These are phyloP conservation scores for Trypanosoma congolense DNA, from an alignment of 208 protist genomes.

Conservation along the genomic window DNA sequence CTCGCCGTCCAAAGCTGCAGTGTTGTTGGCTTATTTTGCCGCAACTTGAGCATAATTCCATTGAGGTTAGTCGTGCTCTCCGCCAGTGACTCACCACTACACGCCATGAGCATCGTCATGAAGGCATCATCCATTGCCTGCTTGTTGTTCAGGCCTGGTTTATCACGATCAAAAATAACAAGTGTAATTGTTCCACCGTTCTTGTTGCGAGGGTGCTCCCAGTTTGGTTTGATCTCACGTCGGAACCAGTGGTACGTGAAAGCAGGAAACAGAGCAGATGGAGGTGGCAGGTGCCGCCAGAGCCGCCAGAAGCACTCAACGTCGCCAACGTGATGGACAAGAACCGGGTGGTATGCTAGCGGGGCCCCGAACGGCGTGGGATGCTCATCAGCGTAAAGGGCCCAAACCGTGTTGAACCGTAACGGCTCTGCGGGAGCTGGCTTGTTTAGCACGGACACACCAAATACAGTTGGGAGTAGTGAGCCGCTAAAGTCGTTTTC, in stretches of 20 bases:
- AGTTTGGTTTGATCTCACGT: conserved; percentile 76
- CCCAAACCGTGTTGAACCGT: conserved; percentile 64
- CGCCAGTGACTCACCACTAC: conserved; percentile 58
- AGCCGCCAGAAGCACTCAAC: conserved; percentile 81
- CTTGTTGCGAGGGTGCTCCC: conserved; percentile 82
- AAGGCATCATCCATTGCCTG: conserved; percentile 82
- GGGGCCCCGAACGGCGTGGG: conserved; percentile 19
- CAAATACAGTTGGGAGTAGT: conserved; percentile 11
- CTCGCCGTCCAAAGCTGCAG: conserved; percentile 79
- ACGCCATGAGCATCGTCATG: conserved; percentile 67
- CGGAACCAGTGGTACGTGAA: conserved; percentile 88
- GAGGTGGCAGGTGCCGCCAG: conserved; percentile 65
- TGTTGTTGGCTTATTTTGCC: conserved; percentile 65
- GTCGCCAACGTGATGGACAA: conserved; percentile 62
- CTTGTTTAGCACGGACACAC: conserved; percentile 6
- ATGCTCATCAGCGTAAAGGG: conserved; percentile 81
- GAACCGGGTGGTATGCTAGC: conserved; percentile 57
- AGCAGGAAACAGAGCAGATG: conserved; percentile 44
- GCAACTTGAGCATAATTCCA: conserved; percentile 82
- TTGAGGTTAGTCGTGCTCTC: conserved; percentile 71
- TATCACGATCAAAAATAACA: conserved; percentile 77
- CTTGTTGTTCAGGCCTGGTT: conserved; percentile 61
- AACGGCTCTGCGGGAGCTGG: conserved; percentile 39
- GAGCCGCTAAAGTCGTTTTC: conserved; percentile 23
- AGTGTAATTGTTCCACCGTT: conserved; percentile 80